Base-by-base conservation (phyloP, 1,139 yeast species). In the Yamadazyma sp. region DNA sequence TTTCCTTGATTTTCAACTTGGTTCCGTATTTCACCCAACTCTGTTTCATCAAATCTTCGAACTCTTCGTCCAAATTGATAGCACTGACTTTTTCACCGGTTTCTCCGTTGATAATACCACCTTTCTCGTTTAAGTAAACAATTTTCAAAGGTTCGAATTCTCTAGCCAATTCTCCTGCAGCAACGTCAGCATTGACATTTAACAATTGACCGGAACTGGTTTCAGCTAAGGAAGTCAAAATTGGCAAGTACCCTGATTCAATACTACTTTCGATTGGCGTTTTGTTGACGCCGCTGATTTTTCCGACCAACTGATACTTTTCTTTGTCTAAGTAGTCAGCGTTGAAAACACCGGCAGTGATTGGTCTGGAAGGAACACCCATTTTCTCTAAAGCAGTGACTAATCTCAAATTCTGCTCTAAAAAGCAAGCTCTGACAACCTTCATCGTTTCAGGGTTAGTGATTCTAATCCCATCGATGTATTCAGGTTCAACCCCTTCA, bases 1-100 rank as follows among this genome's bases (percentile, higher is more conserved):
- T 92, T 67, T 94, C 98, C 64, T 86, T 89, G 61, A 92, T 89
- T 73, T 92, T 92, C 64, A 92, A 77, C 69, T 92, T 92, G 47
- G 99, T 92, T 53, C 99, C 99, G 63, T 92, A 92, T 64, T 92
- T 92, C 52, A 92, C 98, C 99, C 99, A 92, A 32, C 95, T 79
- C 66, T 94, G 88, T 61, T 88, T 86, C 81, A 92, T 73, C 55
- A 92, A 73, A 42, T 79, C 87, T 31, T 91, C 97, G 59, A 86
- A 92, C 68, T 92, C 98, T 69, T 92, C 98, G 59, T 92, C 98
- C 56, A 92, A 76, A 62, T 92, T 92, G 62, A 92, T 94, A 41
- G 79, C 84, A 39, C 95, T 83, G 47, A 92, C 81, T 61, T 87
- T 89, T 61, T 91, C 96, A 37, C 94, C 92, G 20, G 96, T 86